A percentile compares a stretch with the other conserved stretches of the same genome.
These are phyloP conservation scores for Populus trichocarpa DNA, from an alignment of 441 rosid species.

Conservation along the genomic window DNA sequence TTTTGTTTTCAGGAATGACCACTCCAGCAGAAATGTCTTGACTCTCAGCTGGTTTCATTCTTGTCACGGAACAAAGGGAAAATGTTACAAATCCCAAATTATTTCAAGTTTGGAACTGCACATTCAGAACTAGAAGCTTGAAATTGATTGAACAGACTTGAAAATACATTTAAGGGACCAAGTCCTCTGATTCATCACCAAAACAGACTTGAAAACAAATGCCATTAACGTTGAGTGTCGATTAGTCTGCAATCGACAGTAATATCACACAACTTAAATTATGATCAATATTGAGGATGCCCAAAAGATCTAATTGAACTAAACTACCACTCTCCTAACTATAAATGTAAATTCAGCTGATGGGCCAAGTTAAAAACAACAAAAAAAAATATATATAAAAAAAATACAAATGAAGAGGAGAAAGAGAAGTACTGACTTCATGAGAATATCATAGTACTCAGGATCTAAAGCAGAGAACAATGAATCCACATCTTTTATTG, in stretches of 20 bases:
- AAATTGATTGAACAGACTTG: not conserved
- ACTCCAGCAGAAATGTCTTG: not conserved
- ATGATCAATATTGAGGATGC: not conserved
- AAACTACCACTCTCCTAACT: not conserved
- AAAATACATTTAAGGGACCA: not conserved
- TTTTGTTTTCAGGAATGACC: not conserved
- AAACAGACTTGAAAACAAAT: not conserved
- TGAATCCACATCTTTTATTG: slow-evolving; percentile 82
- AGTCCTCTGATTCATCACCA: not conserved
- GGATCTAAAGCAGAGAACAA: slow-evolving; percentile 73
- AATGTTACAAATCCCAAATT: not conserved
- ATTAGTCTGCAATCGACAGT: not conserved
- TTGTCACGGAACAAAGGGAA: not conserved
- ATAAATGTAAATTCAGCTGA: not conserved
- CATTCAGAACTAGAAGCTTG: not conserved
- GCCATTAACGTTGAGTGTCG: not conserved
- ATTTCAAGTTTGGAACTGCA: not conserved
- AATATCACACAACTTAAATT: not conserved
- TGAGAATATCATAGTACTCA: slow-evolving; percentile 89
- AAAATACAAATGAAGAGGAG: not conserved
- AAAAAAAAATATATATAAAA: not conserved
- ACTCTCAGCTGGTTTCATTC: not conserved
- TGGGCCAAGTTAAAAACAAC: not conserved
- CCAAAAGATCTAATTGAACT: not conserved
- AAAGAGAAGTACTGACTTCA: slow-evolving; percentile 56